Evolutionary conservation across 2,329 filamentous ascomycete species (phyloP), one percentile per base, ranked within the genome.

Genomic region (Pleurostoma richardsiae): DNA sequence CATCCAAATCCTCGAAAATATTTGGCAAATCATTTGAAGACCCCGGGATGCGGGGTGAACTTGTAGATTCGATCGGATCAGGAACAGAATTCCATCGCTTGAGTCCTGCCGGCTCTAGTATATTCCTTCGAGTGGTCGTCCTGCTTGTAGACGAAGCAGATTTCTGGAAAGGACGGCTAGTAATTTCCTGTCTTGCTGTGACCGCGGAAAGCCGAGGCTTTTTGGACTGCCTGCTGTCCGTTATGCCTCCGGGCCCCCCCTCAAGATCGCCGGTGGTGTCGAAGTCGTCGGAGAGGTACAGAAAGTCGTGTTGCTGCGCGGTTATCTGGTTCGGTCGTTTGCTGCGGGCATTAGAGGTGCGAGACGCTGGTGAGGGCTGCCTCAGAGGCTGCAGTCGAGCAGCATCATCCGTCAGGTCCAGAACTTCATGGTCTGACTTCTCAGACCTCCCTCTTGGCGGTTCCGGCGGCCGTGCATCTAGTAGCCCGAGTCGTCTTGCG

Each of bases 261-360:
- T 67, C 64, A 2, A 71, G 48, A 6, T 69, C 64, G 4, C 65
- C 59, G 1, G 65, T 71, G 6, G 60, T 64, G 39, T 74, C 69
- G 42, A 71, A 72, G 40, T 74, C 71, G 42, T 69, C 65, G 0
- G 63, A 66, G 8, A 67, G 51, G 43, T 65, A 64, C n/a, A 64
- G 49, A 29, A 65, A 60, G 40, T 59, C 42, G 43, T 57, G 47
- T 29, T 4, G 10, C 3, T 30, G 43, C 3, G 41, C 39, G 3
- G 33, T 10, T 11, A n/a, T 40, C 29, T 29, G 27, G n/a, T 10
- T 39, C 30, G 8, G 33, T 43, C 6, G 29, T 10, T 10, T 8
- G 29, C 8, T 42, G 29, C 28, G 5, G 7, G 42, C 6, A 6
- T 7, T 31, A 28, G 31, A 5, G 6, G 29, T 27, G 6, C n/a